Percentiles rank a stretch among this genome's conserved stretches.
Evolutionary conservation across 352 stramenopile species (phyloP).

Genomic region (Globisporangium ultimum): DNA sequence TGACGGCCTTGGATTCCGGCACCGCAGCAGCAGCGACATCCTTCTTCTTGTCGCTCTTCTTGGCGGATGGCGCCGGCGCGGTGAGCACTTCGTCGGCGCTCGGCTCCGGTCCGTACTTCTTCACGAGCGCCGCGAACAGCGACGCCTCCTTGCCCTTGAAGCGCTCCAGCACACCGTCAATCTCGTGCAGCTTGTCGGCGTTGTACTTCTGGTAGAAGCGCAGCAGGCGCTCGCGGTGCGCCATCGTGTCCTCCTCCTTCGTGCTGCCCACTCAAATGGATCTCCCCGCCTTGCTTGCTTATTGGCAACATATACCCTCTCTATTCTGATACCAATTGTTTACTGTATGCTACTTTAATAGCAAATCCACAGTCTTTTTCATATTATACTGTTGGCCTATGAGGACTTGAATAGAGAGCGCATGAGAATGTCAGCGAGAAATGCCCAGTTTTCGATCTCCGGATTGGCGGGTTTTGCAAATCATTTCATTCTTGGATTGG

Average conservation of each 20-base stretch:
- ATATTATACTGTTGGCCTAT: too few relatives aligned
- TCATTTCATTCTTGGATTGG: too few relatives aligned
- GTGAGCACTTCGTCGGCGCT: conserved; percentile 41
- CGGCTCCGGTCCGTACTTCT: conserved; percentile 84
- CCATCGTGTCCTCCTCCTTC: conserved; percentile 28
- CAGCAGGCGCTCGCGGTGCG: conserved; percentile 61
- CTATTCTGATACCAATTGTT: too few relatives aligned
- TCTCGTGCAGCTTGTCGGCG: conserved; percentile 76
- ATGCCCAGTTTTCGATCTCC: too few relatives aligned
- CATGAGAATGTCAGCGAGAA: too few relatives aligned
- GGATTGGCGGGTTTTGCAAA: too few relatives aligned
- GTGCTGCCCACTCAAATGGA: too few relatives aligned
- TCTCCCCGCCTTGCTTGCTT: too few relatives aligned
- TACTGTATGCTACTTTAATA: too few relatives aligned
- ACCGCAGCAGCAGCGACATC: conserved; percentile 1
- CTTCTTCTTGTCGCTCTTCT: conserved; percentile 17
- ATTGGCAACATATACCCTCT: too few relatives aligned
- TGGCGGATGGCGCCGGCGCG: neutral
- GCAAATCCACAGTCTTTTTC: too few relatives aligned
- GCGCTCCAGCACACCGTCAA: conserved; percentile 76
- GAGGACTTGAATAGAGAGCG: too few relatives aligned
- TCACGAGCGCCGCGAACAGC: conserved; percentile 71
- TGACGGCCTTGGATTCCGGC: conserved; percentile 25
- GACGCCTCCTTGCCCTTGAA: conserved; percentile 74
- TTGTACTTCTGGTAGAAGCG: conserved; percentile 88